Evolutionary conservation across 352 stramenopile species (phyloP).

Genomic region (Phytopythium sindhum): DNA sequence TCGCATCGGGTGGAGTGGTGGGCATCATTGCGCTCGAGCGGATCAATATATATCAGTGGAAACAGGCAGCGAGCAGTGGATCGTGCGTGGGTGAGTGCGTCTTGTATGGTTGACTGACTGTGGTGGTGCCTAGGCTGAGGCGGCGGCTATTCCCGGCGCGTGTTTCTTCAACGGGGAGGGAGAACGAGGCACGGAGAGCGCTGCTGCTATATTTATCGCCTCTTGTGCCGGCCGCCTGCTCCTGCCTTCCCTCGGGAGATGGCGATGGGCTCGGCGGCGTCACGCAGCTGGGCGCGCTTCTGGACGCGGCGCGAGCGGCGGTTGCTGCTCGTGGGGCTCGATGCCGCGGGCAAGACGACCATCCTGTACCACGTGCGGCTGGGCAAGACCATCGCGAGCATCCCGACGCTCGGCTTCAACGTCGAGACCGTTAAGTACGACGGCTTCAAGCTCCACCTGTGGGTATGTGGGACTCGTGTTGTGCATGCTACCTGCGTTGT

Average conservation of each 20-base stretch:
- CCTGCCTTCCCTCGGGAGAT: conserved; percentile 12
- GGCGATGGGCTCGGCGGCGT: conserved; percentile 73
- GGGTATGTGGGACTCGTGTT: conserved; percentile 28
- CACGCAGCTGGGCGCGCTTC: conserved; percentile 55
- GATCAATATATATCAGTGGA: conserved; percentile 9
- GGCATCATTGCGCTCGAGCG: not conserved
- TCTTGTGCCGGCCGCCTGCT: not conserved
- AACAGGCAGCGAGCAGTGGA: not conserved
- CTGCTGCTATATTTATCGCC: conserved; percentile 6
- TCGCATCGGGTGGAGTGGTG: not conserved
- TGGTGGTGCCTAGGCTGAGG: not conserved
- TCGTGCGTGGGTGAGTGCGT: not conserved
- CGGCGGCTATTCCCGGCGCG: not conserved
- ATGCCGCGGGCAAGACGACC: conserved; percentile 77
- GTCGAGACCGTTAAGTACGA: conserved; percentile 75
- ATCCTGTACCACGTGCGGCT: conserved; percentile 80
- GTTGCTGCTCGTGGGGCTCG: conserved; percentile 70
- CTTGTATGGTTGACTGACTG: not conserved
- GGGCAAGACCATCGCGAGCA: conserved; percentile 72
- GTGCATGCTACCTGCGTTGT: not conserved
- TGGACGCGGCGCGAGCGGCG: conserved; percentile 79
- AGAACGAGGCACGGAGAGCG: not conserved
- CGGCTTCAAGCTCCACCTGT: conserved; percentile 77
- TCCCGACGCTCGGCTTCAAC: conserved; percentile 83
- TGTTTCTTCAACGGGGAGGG: not conserved